Evolutionary conservation across 2,329 filamentous ascomycete genomes (phyloP).

Genomic region (Sarocladiaceae sp.): DNA sequence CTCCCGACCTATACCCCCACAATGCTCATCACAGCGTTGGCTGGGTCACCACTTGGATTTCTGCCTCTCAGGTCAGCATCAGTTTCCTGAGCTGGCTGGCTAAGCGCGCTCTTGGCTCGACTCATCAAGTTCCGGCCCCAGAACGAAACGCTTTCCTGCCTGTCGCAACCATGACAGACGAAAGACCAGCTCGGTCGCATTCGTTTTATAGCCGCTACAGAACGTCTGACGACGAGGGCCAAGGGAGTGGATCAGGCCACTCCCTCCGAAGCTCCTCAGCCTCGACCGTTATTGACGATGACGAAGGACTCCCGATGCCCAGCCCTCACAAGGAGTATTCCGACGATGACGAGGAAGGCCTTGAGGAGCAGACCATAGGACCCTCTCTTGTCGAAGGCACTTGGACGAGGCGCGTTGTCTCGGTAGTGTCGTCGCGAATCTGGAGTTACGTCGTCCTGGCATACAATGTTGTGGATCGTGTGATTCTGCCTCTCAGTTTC

Average conservation of each 20-base stretch:
- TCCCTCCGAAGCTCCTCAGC: slow-evolving; percentile 60
- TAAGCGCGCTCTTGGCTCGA: background rate
- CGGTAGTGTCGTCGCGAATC: slow-evolving; percentile 47
- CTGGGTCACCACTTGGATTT: slow-evolving; percentile 73
- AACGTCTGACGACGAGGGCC: slow-evolving; percentile 64
- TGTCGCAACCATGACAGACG: slow-evolving; percentile 48
- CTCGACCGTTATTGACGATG: slow-evolving; percentile 49
- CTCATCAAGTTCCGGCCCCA: slow-evolving; percentile 14
- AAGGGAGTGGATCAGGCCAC: slow-evolving; percentile 64
- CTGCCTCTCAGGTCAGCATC: slow-evolving; percentile 63
- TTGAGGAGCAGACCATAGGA: slow-evolving; percentile 12
- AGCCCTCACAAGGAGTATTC: slow-evolving; percentile 41
- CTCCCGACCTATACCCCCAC: slow-evolving; percentile 78
- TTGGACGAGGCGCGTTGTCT: slow-evolving; percentile 46
- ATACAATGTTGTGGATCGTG: slow-evolving; percentile 67
- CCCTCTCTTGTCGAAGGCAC: slow-evolving; percentile 21
- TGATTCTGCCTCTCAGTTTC: slow-evolving; percentile 73
- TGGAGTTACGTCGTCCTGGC: slow-evolving; percentile 52
- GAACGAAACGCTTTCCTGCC: slow-evolving; percentile 58
- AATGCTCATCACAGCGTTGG: slow-evolving; percentile 87
- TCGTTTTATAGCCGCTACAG: slow-evolving; percentile 45
- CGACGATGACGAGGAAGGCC: slow-evolving; percentile 41
- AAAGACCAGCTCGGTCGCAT: slow-evolving; percentile 16
- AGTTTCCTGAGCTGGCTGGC: slow-evolving; percentile 40
- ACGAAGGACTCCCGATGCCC: slow-evolving; percentile 31